Evolutionary conservation across 306 rosid genomes (phyloP), one percentile per base, ranked within the genome.

Genomic region (Lablab purpureus): DNA sequence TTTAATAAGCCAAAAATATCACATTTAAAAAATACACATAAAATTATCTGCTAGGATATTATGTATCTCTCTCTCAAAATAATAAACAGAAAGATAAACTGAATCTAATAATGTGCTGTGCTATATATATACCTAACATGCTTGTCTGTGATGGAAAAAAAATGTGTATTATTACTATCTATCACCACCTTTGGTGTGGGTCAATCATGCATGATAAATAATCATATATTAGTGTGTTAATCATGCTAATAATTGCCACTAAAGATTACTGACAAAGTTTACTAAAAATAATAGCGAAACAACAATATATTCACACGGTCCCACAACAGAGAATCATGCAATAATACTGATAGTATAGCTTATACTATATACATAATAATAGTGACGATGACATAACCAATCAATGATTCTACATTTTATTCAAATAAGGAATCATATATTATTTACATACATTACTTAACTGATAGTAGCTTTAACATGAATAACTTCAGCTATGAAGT

Each of bases 121-220:
- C n/a, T n/a, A n/a, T n/a, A n/a, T 72, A 11, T 25, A 55, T 73
- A 11, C 21, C 47, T 45, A 62, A 46, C 46, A 45, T 62, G 80
- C 22, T 28, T 60, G 55, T 45, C 60, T n/a, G 60, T 25, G 1
- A 15, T 18, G 32, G 3, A 10, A 32, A 2, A 18, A 60, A 23
- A 2, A 1, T 7, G 11, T 5, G 9, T 41, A 22, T 19, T 65
- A 46, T 34, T 10, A 40, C 10, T 40, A 40, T 40, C 13, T 10
- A 10, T 40, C 45, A 30, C 43, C 17, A 5, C 4, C n/a, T 50
- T 50, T 2, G 3, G 12, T 0, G 25, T 64, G 25, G 65, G 40
- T 36, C 28, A 18, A 36, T 22, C 74, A 17, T 0, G 8, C 5
- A 47, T 21, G 0, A 3, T 14, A 63, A 19, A 3, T 14, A 63